Evolutionary conservation across 805 yeast species (phyloP), one percentile per base, ranked within the genome.

Genomic region (Candida endomychidarum): DNA sequence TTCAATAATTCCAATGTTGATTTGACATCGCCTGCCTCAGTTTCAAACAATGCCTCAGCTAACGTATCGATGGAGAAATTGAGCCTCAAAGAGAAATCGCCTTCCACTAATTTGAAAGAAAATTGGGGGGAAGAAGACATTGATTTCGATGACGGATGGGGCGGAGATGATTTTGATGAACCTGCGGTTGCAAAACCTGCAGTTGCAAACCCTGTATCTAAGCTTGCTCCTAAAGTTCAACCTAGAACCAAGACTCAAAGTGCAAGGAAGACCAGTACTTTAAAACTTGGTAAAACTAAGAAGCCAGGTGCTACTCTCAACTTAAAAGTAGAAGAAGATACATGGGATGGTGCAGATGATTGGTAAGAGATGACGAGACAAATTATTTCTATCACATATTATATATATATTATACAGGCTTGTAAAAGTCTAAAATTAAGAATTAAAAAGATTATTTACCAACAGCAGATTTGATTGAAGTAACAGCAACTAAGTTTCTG

Each of bases 81-180:
- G n/a, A 11, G n/a, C n/a, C 35, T 17, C 20, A 35, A 10, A 22
- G 34, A 8, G 38, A 35, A 23, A 18, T 17, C 33, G 5, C 33
- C 33, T 12, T 23, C 26, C 8, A 26, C 16, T 21, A 37, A 21
- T 32, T 37, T 26, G 14, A 24, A 17, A 25, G 24, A 19, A 11
- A 12, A 4, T 20, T 15, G 25, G 30, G 20, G 25, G 30, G 20
- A 22, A 10, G 63, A 56, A 3, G 60, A 53, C 20, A 62, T 58
- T 37, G 52, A 56, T n/a, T 60, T 68, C 63, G 71, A 64, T 27
- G 60, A 50, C 37, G 56, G 52, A 12, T 56, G 60, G 62, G 56
- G 41, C 19, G 22, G 34, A n/a, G 44, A 34, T 9, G 35, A 30
- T 4, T 31, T 26, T 3, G 46, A 40, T 21, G 34, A 46, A 10